These are phyloP conservation scores for Collybiopsis confluens DNA, from an alignment of 768 basidiomycete genomes.

Conservation along the genomic window DNA sequence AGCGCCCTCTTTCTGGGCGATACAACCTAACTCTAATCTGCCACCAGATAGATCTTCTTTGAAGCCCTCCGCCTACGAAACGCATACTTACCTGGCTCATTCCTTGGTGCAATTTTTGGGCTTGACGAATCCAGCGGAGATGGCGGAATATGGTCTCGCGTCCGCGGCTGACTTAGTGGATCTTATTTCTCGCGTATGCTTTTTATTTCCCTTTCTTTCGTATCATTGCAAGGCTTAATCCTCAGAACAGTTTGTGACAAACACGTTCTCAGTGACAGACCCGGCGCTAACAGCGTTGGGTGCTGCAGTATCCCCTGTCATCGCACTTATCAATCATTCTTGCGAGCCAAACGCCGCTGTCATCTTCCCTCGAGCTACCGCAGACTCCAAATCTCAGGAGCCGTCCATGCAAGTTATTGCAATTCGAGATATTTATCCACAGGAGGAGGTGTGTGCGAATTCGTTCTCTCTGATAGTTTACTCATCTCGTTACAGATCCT, in stretches of 20 bases:
- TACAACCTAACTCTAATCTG: slow-evolving; percentile 1
- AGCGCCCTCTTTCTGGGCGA: slow-evolving; percentile 19
- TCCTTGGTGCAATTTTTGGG: slow-evolving; percentile 69
- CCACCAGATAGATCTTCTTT: slow-evolving; percentile 54
- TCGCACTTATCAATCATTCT: slow-evolving; percentile 85
- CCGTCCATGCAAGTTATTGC: slow-evolving; percentile 72
- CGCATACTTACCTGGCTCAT: slow-evolving; percentile 69
- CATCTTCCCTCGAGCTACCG: slow-evolving; percentile 71
- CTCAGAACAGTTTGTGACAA: slow-evolving; percentile 89
- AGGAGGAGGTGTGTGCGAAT: slow-evolving; percentile 78
- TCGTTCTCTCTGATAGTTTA: neutral
- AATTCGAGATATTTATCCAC: slow-evolving; percentile 54
- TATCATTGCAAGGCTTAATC: slow-evolving; percentile 5
- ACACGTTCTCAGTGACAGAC: slow-evolving; percentile 83
- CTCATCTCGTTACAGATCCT: slow-evolving; percentile 46
- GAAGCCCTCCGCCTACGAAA: slow-evolving; percentile 42
- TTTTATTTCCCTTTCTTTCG: neutral
- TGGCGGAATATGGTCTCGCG: slow-evolving; percentile 51
- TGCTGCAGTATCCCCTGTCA: slow-evolving; percentile 72
- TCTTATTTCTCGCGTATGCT: slow-evolving; percentile 60
- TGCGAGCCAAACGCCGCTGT: slow-evolving; percentile 86
- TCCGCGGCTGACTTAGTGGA: slow-evolving; percentile 64
- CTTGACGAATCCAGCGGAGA: slow-evolving; percentile 52
- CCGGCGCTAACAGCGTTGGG: slow-evolving; percentile 79
- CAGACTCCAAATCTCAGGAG: slow-evolving; percentile 33